These are phyloP conservation scores for Aspergillus sp. DNA, from an alignment of 2,329 filamentous ascomycete species.

Conservation along the genomic window DNA sequence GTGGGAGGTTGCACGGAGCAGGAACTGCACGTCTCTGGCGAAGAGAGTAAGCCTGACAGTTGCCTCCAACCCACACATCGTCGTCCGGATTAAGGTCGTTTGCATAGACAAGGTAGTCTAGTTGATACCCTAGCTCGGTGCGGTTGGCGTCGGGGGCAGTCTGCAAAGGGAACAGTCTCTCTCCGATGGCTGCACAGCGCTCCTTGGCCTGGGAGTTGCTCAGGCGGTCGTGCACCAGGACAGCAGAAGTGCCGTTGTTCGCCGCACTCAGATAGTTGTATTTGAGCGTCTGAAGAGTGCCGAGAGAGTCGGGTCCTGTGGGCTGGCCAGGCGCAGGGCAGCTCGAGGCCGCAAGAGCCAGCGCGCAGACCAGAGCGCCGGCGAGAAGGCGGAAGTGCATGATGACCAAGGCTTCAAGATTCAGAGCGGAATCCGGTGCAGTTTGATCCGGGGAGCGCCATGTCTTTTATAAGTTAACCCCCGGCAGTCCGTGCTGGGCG, in stretches of 20 bases:
- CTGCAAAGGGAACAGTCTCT: constrained; percentile 19
- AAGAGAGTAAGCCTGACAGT: constrained; percentile 21
- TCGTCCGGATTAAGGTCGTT: constrained; percentile 12
- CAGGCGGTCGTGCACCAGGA: constrained; percentile 18
- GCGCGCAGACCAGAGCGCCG: constrained; percentile 10
- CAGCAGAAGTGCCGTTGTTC: constrained; percentile 26
- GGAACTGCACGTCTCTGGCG: constrained; percentile 7
- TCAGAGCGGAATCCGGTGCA: neutral
- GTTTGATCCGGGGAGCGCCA: neutral
- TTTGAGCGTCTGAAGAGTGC: constrained; percentile 22
- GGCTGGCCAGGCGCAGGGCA: constrained; percentile 4
- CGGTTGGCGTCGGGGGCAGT: constrained; percentile 8
- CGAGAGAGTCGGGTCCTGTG: constrained; percentile 12
- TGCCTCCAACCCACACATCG: constrained; percentile 18
- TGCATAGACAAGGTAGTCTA: constrained; percentile 23
- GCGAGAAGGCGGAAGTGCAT: constrained; percentile 15
- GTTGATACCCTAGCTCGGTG: constrained; percentile 24
- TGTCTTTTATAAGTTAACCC: neutral
- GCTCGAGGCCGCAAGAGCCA: constrained; percentile 14
- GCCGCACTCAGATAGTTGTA: constrained; percentile 26
- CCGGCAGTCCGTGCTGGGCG: neutral
- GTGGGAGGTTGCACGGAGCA: constrained; percentile 14
- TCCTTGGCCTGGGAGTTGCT: constrained; percentile 12
- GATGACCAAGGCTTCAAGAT: neutral
- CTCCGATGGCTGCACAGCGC: constrained; percentile 24